Conservation (phyloP, 345 rosid species). For the Eucalyptus erythrocorys region DNA sequence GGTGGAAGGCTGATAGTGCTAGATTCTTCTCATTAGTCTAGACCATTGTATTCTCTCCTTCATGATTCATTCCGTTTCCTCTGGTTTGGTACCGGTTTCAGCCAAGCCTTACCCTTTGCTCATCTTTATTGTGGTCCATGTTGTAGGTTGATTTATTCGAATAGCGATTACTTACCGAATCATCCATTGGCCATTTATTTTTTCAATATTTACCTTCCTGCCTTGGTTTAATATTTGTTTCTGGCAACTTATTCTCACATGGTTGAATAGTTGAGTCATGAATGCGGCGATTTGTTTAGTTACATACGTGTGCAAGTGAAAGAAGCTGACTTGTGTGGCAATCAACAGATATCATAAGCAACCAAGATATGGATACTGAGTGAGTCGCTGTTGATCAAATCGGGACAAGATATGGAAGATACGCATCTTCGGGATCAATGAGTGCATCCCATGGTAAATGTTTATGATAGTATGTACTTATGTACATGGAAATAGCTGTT, state of each 20-base stretch:
- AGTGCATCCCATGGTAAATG: background rate
- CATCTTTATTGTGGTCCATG: background rate
- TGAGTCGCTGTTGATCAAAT: background rate
- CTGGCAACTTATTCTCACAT: background rate
- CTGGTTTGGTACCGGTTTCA: background rate
- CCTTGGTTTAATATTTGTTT: background rate
- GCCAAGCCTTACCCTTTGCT: background rate
- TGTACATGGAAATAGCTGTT: background rate
- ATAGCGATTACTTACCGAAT: background rate
- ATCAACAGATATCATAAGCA: background rate
- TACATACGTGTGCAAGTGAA: background rate
- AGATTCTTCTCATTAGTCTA: background rate
- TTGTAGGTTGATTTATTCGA: background rate
- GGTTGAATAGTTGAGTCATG: background rate
- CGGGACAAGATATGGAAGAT: background rate
- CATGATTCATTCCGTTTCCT: background rate
- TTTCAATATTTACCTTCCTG: background rate
- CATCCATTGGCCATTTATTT: background rate
- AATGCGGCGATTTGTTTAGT: background rate
- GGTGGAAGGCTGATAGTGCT: background rate
- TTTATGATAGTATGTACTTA: background rate
- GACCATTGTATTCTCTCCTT: background rate
- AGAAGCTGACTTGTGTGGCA: background rate
- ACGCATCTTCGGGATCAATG: background rate
- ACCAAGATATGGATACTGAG: background rate